phyloP scores from a whole-genome alignment of 495 filamentous ascomycete genomes.

The Cladorrhinum samala region DNA sequence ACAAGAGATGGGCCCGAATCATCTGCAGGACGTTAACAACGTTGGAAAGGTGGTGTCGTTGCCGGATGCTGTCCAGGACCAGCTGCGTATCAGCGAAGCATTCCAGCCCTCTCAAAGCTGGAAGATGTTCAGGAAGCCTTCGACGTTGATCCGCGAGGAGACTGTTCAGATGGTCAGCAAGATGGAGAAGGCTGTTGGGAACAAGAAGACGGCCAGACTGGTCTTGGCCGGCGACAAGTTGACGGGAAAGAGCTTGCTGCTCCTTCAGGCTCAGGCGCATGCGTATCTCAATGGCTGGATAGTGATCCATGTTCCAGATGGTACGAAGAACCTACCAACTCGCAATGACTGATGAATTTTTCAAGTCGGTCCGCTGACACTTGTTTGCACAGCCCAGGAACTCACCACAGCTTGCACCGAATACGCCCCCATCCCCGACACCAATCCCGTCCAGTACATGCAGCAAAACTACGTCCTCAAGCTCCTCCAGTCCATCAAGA shows the following conservation, averaged over 20 bases:
- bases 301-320: constrained; percentile 86
- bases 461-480: constrained; percentile 70
- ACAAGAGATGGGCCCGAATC: constrained; percentile 50
- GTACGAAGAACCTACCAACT: constrained; percentile 38
- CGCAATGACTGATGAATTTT: no score
- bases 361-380: constrained; percentile 1
- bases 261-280: constrained; percentile 79
- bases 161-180: constrained; percentile 61
- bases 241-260: constrained; percentile 76
- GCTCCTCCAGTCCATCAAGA: constrained; percentile 61
- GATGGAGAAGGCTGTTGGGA: constrained; percentile 47
- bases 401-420: constrained; percentile 70
- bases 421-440: constrained; percentile 62
- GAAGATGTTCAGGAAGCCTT: constrained; percentile 76
- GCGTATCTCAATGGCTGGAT: constrained; percentile 80
- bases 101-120: constrained; percentile 92
- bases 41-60: constrained; percentile 63
- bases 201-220: constrained; percentile 54
- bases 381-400: constrained; percentile 62
- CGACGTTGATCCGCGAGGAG: constrained; percentile 66
- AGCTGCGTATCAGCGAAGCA: constrained; percentile 72
- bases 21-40: constrained; percentile 46
- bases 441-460: constrained; percentile 54
- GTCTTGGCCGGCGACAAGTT: constrained; percentile 68
- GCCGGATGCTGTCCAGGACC: constrained; percentile 63